Base-by-base conservation (phyloP, 2,329 filamentous ascomycete genomes). In the Trichoderma sp. region DNA sequence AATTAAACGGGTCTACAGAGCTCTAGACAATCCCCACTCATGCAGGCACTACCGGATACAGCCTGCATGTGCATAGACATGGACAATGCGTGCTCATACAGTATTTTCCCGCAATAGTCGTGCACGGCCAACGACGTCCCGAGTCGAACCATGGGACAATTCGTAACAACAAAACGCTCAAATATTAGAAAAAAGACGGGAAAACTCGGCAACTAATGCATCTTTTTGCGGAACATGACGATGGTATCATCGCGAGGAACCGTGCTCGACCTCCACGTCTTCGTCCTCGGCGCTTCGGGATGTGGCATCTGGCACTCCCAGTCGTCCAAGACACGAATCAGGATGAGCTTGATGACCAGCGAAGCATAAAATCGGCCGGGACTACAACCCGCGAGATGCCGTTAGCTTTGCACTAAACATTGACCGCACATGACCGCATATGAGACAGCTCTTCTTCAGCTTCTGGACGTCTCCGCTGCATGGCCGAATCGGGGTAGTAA, bases 321-420 rank as follows among this genome's bases (percentile, higher is more conserved):
- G 14, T 34, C 43, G 24, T 39, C 54, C 10, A 59, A 13, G 37
- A 59, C 39, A 16, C 54, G 54, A 18, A 66, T 66, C 28, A 59
- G 21, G 5, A 59, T 18, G 43, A 66, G 64, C 21, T 66, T 51
- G 1, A 43, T 52, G 16, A 66, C 54, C 7, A 59, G 54, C 28
- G 64, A 66, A 24, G 39, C 64, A 11, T 59, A 59, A 37, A 66
- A 66, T 28, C 64, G 39, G 6, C 64, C 64, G 16, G 64, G 52
- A 43, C 51, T 66, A 26, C 14, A 5, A 34, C 13, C 51, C 37
- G 16, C 26, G 21, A 8, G 30, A 24, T 26, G 28, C 39, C 32
- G 28, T 61, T 26, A 60, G 59, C n/a, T 13, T 21, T 14, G 46
- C 21, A 49, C 46, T 49, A 24, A 24, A 49, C 3, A n/a, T 43